Base-by-base conservation (phyloP, 768 basidiomycete genomes). In the Leccinum longicurvipes region DNA sequence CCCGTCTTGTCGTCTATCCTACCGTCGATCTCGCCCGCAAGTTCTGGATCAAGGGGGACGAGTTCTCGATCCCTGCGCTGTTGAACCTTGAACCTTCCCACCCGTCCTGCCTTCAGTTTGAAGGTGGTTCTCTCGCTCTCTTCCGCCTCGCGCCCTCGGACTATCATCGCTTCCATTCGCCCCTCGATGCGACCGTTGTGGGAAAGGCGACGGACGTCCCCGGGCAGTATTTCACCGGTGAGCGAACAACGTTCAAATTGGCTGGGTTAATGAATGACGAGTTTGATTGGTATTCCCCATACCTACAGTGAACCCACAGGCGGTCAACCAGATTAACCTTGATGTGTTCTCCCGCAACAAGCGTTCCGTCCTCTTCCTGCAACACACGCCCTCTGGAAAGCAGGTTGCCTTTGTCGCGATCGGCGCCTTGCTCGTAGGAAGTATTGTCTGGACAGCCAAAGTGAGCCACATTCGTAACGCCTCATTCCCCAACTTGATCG, bases 351-450 rank as follows among this genome's bases (percentile, higher is more conserved):
- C 84, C 3, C 81, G 79, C 12, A 87, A 87, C 68, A 77, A 76
- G 50, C 79, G 87, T 11, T 80, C 82, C 3, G 72, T 85, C 10
- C 69, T 83, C 2, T 78, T 80, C 59, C 60, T 87, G 60, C 79
- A 76, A 51, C 82, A 84, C 59, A 54, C 58, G 2, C 61, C 54
- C 3, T 77, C 80, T 0, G 78, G 77, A 11, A 72, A 76, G 17
- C 76, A 77, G 12, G 72, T 91, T 15, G 89, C 82, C 0, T 84
- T 86, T 59, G 82, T 91, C 10, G 87, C 89, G 9, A 78, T 93
- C 55, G 91, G 91, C 3, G 91, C 91, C 8, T 78, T 93, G 73
- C 82, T 93, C 32, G 91, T 92, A 1, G 91, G 88, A 1, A 82
- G 82, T 50, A 87, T 93, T 63, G 73, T 53, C 2, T 89, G 85